Evolutionary conservation across 169 alveolate genomes (phyloP), one percentile per base, ranked within the genome.

Genomic region (Besnoitia besnoiti): DNA sequence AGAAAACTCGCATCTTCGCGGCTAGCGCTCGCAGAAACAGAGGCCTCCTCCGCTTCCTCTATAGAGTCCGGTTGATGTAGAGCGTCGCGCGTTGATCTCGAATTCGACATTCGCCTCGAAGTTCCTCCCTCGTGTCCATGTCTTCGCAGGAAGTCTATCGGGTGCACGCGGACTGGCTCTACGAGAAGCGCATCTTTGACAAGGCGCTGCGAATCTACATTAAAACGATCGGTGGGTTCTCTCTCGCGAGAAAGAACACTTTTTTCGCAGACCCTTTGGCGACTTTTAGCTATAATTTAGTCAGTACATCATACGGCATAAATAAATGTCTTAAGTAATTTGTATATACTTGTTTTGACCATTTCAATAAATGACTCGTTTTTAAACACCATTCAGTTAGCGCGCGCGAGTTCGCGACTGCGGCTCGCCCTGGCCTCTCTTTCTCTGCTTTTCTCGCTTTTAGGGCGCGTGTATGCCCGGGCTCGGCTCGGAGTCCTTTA

Each of bases 151-250:
- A 93, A 76, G 92, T 93, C 35, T 89, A 93, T 24, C 93, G 93
- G 77, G 91, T 89, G 27, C 95, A 93, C 46, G 95, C 90, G 12
- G 95, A 93, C 82, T 93, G 94, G 93, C 89, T 93, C 35, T 93
- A 82, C 44, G 87, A 89, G n/a, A 93, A 93, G 90, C 90, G 85
- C 42, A 59, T 61, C 88, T 91, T 76, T 33, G 95, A 93, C 16
- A 59, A 90, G n/a, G 95, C 95, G 40, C 73, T 93, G 35, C 89
- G 79, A 30, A 85, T 93, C 85, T 93, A 93, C 85, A 93, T 89
- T 77, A 90, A 82, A 62, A 93, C 95, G 10, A 93, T 93, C 37
- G 95, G 95, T 93, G 84, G 62, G 93, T 37, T 24, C 37, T n/a
- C 33, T 61, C 35, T 33, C 37, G 42, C n/a, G n/a, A n/a, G n/a